Evolutionary conservation across 2,329 filamentous ascomycete genomes (phyloP), one percentile per base, ranked within the genome.

Genomic region (Drechmeria coniospora): DNA sequence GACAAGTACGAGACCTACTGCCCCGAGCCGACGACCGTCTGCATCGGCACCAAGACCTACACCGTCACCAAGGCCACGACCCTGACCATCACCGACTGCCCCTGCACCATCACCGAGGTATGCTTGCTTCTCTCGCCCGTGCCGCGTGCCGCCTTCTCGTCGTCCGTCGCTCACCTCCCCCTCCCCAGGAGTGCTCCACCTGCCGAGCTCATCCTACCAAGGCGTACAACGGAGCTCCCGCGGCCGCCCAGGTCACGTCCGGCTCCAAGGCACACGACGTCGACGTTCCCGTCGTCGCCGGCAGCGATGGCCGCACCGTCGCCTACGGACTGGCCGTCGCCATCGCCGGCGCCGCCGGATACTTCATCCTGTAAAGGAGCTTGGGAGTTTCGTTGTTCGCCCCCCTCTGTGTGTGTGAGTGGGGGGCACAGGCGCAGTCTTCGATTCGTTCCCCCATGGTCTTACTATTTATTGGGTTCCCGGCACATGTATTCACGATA

Each of bases 41-140:
- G 56, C 36, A 52, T 64, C 47, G 59, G 59, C 42, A 49, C 51
- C 43, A 57, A 61, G 46, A 54, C 54, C 26, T 73, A 66, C 56
- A 61, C 63, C 26, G 58, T 71, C 40, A 64, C 61, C 28, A 54
- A 59, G 45, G 59, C 68, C 34, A 51, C 65, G 40, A 63, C 62
- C 30, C 49, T 72, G 37, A 70, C 63, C 41, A 60, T 75, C 31
- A 59, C 55, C 21, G 53, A 67, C 45, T 68, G 64, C 50, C 61
- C 63, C 32, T 68, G 63, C 55, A 65, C 63, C 24, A 33, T 54
- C 28, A 37, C 42, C 30, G 42, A 51, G 48, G 47, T 46, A 36
- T 11, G 20, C 12, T 21, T 6, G 6, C 20, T n/a, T 21, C 6
- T n/a, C 20, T n/a, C n/a, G n/a, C n/a, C n/a, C n/a, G n/a, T 32